Evolutionary conservation across 2,329 filamentous ascomycete genomes (phyloP).

Genomic region (Fusarium austroafricanum): DNA sequence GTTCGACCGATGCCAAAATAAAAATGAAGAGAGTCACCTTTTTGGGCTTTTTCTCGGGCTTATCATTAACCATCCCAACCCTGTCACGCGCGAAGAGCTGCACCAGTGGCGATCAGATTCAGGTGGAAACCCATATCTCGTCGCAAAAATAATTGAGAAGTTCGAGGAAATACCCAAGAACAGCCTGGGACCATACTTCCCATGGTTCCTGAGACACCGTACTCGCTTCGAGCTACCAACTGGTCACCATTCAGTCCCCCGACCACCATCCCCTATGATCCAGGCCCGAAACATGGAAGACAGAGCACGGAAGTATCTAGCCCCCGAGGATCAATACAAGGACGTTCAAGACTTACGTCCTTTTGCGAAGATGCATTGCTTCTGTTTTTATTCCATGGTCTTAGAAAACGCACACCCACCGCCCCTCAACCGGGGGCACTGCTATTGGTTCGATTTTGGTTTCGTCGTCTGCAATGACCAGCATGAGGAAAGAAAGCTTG

Average conservation of each 20-base stretch:
- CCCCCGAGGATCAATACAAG: background rate
- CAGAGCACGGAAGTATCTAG: background rate
- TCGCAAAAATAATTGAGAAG: background rate
- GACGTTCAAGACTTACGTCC: background rate
- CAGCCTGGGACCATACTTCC: background rate
- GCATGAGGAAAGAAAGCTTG: background rate
- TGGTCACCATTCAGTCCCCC: background rate
- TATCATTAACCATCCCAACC: background rate
- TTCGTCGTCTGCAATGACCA: background rate
- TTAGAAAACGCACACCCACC: background rate
- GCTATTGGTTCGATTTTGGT: background rate
- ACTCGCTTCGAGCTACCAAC: background rate
- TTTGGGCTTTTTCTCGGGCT: background rate
- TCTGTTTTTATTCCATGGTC: background rate
- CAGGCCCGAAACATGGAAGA: background rate
- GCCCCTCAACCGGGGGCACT: background rate
- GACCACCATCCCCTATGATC: background rate
- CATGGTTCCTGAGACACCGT: background rate
- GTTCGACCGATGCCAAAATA: background rate
- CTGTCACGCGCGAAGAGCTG: background rate
- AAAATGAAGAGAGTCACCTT: background rate
- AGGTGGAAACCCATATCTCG: background rate
- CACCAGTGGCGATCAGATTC: background rate
- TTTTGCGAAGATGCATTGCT: background rate
- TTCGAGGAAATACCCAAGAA: background rate